Evolutionary conservation across 768 basidiomycete genomes (phyloP), one percentile per base, ranked within the genome.

Genomic region (Suillus placidus): DNA sequence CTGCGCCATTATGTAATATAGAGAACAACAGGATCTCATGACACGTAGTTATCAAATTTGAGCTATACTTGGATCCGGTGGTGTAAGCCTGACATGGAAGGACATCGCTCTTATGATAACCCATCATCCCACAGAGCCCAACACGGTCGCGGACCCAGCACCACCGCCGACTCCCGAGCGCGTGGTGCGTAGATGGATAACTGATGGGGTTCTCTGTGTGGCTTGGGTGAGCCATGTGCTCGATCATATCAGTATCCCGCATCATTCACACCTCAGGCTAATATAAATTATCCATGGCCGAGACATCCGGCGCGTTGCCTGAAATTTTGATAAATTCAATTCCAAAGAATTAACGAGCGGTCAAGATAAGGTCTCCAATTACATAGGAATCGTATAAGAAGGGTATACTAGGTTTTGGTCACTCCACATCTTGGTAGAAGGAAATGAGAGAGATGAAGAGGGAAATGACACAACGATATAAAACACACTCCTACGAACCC

Each of bases 341-440:
- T 26, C 30, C 58, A 42, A 60, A 60, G 18, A 60, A 60, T 60
- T 60, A 60, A 63, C 26, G 47, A 45, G 45, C 47, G 69, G 62
- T 61, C 64, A 70, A 68, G 54, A 65, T 67, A 63, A 60, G 61
- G 49, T 52, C 61, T 66, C 63, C 67, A 51, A 70, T 70, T 70
- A 70, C 69, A 70, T 63, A 68, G 54, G 62, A 66, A 70, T 70
- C 67, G 62, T 66, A 68, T 58, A 55, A 64, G 62, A 60, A 55
- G 69, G 69, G 69, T 70, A 70, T 70, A 66, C 34, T 66, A 68
- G 37, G 43, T 62, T 64, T 66, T 62, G 34, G 30, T 64, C 62
- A 57, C 38, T 63, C 63, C 63, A 47, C 38, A 42, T 26, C 40
- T 60, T 42, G 30, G 58, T 42, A 32, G 26, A 60, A 32, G 18